phyloP scores from a whole-genome alignment of 441 rosid genomes.

The Capsella rubella region DNA sequence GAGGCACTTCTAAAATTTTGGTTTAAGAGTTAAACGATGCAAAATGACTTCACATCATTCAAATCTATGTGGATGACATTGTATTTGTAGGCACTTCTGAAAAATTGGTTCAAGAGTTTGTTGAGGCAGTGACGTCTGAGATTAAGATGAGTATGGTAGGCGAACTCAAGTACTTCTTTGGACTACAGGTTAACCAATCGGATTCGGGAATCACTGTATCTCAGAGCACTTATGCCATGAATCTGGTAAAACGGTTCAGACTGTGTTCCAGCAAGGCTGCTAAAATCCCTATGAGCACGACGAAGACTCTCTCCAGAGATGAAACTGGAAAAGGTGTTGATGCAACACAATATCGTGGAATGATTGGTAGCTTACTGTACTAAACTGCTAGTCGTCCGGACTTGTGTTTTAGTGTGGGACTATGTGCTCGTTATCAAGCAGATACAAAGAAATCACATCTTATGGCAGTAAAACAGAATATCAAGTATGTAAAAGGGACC shows the following conservation, averaged over 20 bases:
- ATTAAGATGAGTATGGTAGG: neutral
- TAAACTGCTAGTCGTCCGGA: neutral
- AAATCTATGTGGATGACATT: no score
- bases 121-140: no score
- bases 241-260: neutral
- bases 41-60: no score
- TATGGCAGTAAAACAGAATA: neutral
- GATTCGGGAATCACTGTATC: neutral
- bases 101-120: no score
- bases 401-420: neutral
- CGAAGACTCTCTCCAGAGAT: fast-evolving
- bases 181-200: neutral
- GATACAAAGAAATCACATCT: neutral
- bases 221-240: neutral
- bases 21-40: no score
- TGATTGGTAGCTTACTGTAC: neutral
- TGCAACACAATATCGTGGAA: neutral
- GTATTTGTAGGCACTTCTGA: no score
- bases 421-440: neutral
- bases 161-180: neutral
- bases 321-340: neutral
- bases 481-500: neutral
- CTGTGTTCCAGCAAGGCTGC: neutral
- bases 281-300: neutral
- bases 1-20: no score